These are phyloP conservation scores for Cryphonectria radicalis DNA, from an alignment of 2,329 filamentous ascomycete genomes.

Conservation along the genomic window DNA sequence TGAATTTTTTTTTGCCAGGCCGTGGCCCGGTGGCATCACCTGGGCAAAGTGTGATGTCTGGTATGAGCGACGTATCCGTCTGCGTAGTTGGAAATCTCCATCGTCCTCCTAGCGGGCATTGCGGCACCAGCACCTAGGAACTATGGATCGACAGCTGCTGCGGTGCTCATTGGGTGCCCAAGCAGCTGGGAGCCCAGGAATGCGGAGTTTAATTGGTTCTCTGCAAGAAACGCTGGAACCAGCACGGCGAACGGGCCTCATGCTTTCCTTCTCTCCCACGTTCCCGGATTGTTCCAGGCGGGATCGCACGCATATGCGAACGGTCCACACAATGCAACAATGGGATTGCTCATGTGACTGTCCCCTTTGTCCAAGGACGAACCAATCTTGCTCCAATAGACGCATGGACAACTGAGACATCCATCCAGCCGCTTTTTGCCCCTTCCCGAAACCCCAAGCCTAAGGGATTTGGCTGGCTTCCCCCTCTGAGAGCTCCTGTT, in stretches of 20 bases:
- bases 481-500: neutral
- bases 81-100: neutral
- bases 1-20: too few relatives aligned
- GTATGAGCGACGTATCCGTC: neutral
- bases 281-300: neutral
- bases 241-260: slow-evolving; percentile 2
- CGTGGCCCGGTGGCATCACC: neutral
- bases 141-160: neutral
- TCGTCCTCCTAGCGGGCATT: neutral
- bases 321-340: neutral
- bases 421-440: slow-evolving; percentile 14
- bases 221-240: neutral
- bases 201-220: neutral
- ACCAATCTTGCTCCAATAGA: neutral
- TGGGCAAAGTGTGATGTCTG: too few relatives aligned
- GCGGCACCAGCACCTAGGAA: neutral
- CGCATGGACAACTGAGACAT: neutral
- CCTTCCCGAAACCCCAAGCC: neutral
- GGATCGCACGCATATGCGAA: slow-evolving; percentile 1
- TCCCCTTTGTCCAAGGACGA: neutral
- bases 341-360: slow-evolving; percentile 7
- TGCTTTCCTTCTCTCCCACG: neutral
- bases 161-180: neutral
- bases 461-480: neutral
- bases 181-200: neutral